phyloP scores from a whole-genome alignment of 352 stramenopile genomes.

The Paralagenidium karlingii region DNA sequence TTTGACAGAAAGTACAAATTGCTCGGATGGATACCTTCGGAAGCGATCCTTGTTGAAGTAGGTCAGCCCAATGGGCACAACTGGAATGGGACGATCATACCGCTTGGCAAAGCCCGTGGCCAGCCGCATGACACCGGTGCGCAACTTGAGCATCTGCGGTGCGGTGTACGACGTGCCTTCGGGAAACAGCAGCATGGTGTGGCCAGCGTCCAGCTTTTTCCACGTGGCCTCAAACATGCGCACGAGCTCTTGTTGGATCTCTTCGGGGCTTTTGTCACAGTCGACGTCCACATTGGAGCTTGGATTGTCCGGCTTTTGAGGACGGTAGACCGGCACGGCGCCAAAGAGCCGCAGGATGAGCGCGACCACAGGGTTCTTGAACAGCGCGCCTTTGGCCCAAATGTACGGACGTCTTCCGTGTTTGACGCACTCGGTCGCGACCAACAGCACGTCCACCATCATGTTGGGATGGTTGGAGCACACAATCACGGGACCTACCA shows the following conservation, averaged over 20 bases:
- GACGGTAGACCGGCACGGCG: conserved; percentile 54
- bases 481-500: conserved; percentile 48
- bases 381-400: conserved; percentile 68
- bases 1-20: too few relatives aligned
- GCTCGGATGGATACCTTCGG: conserved; percentile 28
- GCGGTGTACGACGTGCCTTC: conserved; percentile 73
- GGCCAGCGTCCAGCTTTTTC: conserved; percentile 32
- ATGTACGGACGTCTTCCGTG: conserved; percentile 46
- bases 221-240: conserved; percentile 70
- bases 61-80: conserved; percentile 56
- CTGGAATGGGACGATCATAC: conserved; percentile 53
- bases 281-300: conserved; percentile 48
- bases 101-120: conserved; percentile 56
- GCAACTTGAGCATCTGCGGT: conserved; percentile 63
- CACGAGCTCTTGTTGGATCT: conserved; percentile 45
- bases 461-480: conserved; percentile 78
- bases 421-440: conserved; percentile 50
- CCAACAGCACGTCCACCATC: conserved; percentile 64
- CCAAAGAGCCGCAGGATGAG: conserved; percentile 35
- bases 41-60: conserved; percentile 82
- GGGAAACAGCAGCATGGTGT: conserved; percentile 69
- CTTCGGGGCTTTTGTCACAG: conserved; percentile 39
- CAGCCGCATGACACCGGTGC: conserved; percentile 58
- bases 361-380: conserved; percentile 29
- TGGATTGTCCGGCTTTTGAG: conserved; percentile 20